These are phyloP conservation scores for Sarocladiaceae sp. DNA, from an alignment of 2,329 filamentous ascomycete species.

Conservation along the genomic window DNA sequence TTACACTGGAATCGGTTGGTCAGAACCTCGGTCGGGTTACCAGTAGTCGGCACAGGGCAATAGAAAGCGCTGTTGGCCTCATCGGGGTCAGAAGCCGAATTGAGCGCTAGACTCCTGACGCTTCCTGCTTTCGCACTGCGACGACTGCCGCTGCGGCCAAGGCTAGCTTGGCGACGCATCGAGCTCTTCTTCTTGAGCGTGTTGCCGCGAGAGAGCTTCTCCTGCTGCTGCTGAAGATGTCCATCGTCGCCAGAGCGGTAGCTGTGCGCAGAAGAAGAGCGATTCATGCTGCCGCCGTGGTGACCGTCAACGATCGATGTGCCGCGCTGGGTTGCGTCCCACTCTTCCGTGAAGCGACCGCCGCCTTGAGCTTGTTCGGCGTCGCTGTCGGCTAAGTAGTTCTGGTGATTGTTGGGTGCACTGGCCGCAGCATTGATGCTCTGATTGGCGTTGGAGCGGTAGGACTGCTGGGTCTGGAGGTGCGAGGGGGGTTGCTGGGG, in stretches of 20 bases:
- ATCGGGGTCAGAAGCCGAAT: slow-evolving; percentile 62
- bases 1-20: slow-evolving; percentile 84
- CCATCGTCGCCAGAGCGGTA: slow-evolving; percentile 42
- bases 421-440: slow-evolving; percentile 3
- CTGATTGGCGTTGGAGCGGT: slow-evolving; percentile 6
- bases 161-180: slow-evolving; percentile 65
- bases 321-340: slow-evolving; percentile 64
- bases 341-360: slow-evolving; percentile 65
- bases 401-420: slow-evolving; percentile 5
- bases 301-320: slow-evolving; percentile 56
- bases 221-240: slow-evolving; percentile 17
- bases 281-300: slow-evolving; percentile 42
- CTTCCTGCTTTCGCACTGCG: slow-evolving; percentile 82
- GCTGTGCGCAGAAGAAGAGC: slow-evolving; percentile 57
- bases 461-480: slow-evolving; percentile 7
- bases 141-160: slow-evolving; percentile 76
- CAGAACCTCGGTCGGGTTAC: slow-evolving; percentile 82
- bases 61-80: slow-evolving; percentile 81
- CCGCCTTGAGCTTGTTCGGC: slow-evolving; percentile 2
- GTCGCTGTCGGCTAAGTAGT: background rate
- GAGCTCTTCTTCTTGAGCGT: slow-evolving; percentile 89
- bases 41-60: slow-evolving; percentile 82
- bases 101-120: slow-evolving; percentile 73
- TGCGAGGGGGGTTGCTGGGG: slow-evolving; percentile 10
- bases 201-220: slow-evolving; percentile 48